Conservation (phyloP, 1,139 yeast species). For the Starmera stellimalicola region DNA sequence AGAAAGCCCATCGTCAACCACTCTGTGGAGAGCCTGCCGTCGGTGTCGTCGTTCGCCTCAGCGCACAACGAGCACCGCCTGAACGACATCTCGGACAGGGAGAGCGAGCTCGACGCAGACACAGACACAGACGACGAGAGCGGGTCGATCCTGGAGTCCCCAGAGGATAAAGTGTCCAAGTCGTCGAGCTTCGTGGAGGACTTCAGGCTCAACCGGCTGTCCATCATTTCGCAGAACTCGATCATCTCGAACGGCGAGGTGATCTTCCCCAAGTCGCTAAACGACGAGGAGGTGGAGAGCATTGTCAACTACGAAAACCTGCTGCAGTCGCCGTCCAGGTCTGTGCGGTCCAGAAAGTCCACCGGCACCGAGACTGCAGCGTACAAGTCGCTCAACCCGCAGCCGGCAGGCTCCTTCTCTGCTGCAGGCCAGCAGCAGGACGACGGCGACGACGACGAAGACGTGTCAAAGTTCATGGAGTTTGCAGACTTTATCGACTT, state of each 20-base stretch:
- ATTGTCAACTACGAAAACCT: slow-evolving; percentile 62
- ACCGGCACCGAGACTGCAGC: slow-evolving; percentile 4
- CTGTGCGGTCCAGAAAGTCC: slow-evolving; percentile 34
- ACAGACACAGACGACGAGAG: not conserved
- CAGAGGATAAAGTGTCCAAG: slow-evolving; percentile 12
- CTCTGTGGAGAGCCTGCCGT: not conserved
- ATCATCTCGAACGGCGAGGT: slow-evolving; percentile 45
- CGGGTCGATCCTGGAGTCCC: not conserved
- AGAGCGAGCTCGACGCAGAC: not conserved
- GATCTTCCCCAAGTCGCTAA: slow-evolving; percentile 61
- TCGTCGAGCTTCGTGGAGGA: slow-evolving; percentile 6
- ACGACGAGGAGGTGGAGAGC: slow-evolving; percentile 60
- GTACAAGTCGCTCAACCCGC: not conserved
- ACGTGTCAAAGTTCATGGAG: slow-evolving; percentile 36
- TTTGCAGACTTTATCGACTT: slow-evolving; percentile 60
- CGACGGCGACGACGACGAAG: slow-evolving; percentile 21
- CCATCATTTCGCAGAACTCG: slow-evolving; percentile 4
- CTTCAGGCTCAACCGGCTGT: slow-evolving; percentile 6
- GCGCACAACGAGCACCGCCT: not conserved
- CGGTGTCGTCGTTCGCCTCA: not conserved
- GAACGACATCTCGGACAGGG: not conserved
- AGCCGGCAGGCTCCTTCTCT: slow-evolving; percentile 14
- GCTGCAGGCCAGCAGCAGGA: slow-evolving; percentile 1
- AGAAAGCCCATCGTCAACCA: too few relatives aligned
- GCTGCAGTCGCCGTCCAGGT: slow-evolving; percentile 31